A percentile compares a stretch with the other conserved stretches of the same genome.
Conservation (phyloP, 202 grass and related monocot genomes). For the Schoenoplectus triqueter region DNA sequence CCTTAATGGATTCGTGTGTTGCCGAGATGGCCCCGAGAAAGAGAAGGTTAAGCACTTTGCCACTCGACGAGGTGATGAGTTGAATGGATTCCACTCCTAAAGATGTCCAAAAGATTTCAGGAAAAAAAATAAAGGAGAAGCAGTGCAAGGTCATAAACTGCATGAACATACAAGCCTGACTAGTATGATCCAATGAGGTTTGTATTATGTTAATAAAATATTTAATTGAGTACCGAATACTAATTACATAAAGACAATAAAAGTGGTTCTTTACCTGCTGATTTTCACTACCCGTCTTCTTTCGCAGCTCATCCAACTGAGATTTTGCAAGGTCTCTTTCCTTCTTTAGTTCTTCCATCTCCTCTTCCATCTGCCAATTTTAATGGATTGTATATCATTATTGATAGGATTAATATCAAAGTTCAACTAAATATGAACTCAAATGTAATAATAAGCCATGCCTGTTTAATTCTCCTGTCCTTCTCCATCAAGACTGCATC, state of each 20-base stretch:
- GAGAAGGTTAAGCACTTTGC: conserved; percentile 90
- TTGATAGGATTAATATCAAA: not conserved
- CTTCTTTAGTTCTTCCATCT: conserved; percentile 66
- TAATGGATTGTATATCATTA: conserved; percentile 25
- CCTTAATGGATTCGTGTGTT: conserved; percentile 53
- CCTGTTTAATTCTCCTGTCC: conserved; percentile 81
- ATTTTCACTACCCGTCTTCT: conserved; percentile 62
- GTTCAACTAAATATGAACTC: not conserved
- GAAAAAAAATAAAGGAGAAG: conserved; percentile 22
- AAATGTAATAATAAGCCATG: conserved; percentile 43
- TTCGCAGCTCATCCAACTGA: conserved; percentile 66
- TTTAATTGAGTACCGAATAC: not conserved
- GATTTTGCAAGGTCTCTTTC: conserved; percentile 70
- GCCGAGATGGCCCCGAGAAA: conserved; percentile 59
- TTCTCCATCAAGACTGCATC: conserved; percentile 70
- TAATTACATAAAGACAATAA: not conserved
- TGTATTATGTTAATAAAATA: not conserved
- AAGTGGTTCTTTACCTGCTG: conserved; percentile 48
- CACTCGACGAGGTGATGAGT: conserved; percentile 52
- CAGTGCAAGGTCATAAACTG: not conserved
- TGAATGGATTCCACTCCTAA: conserved; percentile 78
- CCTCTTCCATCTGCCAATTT: conserved; percentile 63
- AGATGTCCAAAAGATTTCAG: conserved; percentile 23
- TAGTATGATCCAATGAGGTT: not conserved
- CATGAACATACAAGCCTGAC: not conserved